These are phyloP conservation scores for Berberis thunbergii DNA, from an alignment of 164 flowering plant genomes.

Conservation along the genomic window DNA sequence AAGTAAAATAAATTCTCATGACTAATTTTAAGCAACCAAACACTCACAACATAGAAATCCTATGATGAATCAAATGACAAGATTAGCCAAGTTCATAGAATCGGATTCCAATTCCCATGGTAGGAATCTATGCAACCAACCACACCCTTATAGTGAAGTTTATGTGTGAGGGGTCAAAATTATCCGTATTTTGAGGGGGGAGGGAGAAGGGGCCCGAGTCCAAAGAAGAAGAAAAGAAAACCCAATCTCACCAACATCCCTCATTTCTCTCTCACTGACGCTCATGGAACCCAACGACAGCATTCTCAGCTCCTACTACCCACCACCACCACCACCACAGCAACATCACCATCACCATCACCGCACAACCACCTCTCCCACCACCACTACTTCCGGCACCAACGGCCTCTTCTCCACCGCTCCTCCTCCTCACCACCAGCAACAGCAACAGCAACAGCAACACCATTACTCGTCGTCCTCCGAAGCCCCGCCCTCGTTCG, in stretches of 20 bases:
- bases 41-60: too few relatives aligned
- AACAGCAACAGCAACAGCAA: background rate
- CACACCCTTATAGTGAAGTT: too few relatives aligned
- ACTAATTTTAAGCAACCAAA: too few relatives aligned
- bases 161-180: too few relatives aligned
- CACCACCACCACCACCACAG: background rate
- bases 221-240: too few relatives aligned
- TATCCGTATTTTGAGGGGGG: too few relatives aligned
- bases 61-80: too few relatives aligned
- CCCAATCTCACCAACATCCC: background rate
- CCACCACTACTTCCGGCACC: background rate
- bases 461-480: background rate
- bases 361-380: background rate
- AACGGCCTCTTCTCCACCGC: constrained; percentile 3
- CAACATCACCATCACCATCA: constrained; percentile 4
- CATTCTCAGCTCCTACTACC: constrained; percentile 10
- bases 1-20: too few relatives aligned
- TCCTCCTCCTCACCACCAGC: background rate
- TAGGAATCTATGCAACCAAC: too few relatives aligned
- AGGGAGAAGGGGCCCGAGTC: too few relatives aligned
- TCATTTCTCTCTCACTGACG: constrained; percentile 2
- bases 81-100: too few relatives aligned
- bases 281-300: constrained; percentile 13
- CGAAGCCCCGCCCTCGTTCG: constrained; percentile 7
- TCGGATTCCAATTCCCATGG: too few relatives aligned